Conservation (phyloP, 495 filamentous ascomycete genomes). For the Lindgomyces ingoldianus region DNA sequence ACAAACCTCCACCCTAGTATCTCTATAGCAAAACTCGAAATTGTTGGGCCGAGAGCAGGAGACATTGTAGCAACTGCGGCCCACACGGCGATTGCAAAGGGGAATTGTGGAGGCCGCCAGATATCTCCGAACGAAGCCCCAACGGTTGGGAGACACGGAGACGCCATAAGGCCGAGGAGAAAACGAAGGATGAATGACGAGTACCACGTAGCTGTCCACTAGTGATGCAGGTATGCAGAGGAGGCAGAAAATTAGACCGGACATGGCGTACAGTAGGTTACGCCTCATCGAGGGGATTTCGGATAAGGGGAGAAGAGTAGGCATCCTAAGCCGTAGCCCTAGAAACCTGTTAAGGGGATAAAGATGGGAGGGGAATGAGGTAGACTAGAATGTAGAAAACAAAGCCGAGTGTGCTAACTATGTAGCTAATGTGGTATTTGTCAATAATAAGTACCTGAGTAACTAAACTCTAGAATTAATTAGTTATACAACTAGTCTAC, state of each 20-base stretch:
- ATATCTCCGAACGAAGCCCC: constrained; percentile 34
- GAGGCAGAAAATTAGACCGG: constrained; percentile 38
- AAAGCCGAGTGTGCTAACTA: constrained; percentile 42
- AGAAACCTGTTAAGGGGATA: background rate
- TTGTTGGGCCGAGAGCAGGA: constrained; percentile 55
- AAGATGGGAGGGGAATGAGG: background rate
- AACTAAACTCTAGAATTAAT: too few species aligned
- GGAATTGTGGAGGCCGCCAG: constrained; percentile 7
- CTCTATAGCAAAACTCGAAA: constrained; percentile 60
- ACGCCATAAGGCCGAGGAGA: constrained; percentile 25
- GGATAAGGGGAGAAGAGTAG: constrained; percentile 38
- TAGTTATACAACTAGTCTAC: too few species aligned
- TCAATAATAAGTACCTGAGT: constrained; percentile 30
- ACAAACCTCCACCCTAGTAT: constrained; percentile 45
- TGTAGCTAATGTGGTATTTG: constrained; percentile 38
- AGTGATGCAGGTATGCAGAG: constrained; percentile 39
- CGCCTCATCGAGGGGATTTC: constrained; percentile 41
- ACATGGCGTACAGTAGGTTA: constrained; percentile 41
- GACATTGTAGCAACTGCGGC: constrained; percentile 41
- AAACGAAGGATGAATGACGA: constrained; percentile 42
- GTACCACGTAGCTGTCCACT: constrained; percentile 40
- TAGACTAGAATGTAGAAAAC: constrained; percentile 41
- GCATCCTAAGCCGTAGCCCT: constrained; percentile 46
- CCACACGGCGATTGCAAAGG: constrained; percentile 48
- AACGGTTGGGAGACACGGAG: constrained; percentile 27